Evolutionary conservation across 2,329 filamentous ascomycete genomes (phyloP).

Genomic region (Alternaria angustiovoidea): DNA sequence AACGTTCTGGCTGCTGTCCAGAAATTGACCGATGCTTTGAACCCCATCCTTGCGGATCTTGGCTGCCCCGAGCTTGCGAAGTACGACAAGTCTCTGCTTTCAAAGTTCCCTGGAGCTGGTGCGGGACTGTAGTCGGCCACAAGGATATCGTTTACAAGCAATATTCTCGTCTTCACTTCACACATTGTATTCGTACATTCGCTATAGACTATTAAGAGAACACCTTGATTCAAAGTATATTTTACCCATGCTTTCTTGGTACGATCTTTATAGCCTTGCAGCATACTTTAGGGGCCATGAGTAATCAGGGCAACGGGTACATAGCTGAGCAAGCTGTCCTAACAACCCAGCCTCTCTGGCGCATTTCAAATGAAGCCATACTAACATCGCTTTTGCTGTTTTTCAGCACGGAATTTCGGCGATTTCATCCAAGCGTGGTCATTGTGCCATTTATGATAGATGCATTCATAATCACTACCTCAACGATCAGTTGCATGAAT

Average conservation of each 20-base stretch:
- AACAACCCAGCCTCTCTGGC: not conserved
- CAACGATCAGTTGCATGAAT: too few species aligned
- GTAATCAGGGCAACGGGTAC: not conserved
- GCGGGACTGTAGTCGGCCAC: not conserved
- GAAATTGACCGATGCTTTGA: conserved; percentile 23
- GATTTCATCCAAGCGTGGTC: not conserved
- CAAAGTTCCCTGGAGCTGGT: conserved; percentile 24
- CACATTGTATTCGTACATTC: not conserved
- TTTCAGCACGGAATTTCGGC: not conserved
- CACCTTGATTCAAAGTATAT: too few species aligned
- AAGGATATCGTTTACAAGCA: not conserved
- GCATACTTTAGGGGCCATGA: not conserved
- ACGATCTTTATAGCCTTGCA: not conserved
- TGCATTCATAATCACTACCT: too few species aligned
- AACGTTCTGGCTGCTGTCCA: conserved; percentile 23
- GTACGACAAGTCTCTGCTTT: conserved; percentile 25
- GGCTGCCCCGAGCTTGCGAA: conserved; percentile 24
- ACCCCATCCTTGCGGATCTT: conserved; percentile 21
- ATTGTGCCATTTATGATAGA: too few species aligned
- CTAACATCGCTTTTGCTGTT: not conserved
- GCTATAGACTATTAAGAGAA: not conserved
- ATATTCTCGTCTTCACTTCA: not conserved
- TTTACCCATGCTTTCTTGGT: too few species aligned
- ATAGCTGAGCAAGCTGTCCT: not conserved
- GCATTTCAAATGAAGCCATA: not conserved